These are phyloP conservation scores for Chaetomium cochliodes DNA, from an alignment of 495 filamentous ascomycete genomes.

Conservation along the genomic window DNA sequence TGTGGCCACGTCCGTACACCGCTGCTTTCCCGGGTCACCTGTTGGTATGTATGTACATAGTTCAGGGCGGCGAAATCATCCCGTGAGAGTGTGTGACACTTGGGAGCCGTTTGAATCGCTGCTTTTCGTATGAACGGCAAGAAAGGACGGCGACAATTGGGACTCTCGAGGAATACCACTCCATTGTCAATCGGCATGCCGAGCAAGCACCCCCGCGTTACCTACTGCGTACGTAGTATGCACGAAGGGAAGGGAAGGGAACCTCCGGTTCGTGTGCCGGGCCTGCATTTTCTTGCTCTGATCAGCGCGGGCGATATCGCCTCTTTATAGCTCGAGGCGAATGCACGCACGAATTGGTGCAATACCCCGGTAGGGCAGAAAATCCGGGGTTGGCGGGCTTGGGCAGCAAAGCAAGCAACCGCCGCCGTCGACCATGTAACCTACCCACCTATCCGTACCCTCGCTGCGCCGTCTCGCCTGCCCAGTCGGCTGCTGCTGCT, in stretches of 20 bases:
- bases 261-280: background rate
- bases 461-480: no score
- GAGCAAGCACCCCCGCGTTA: background rate
- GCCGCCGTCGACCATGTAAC: background rate
- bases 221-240: background rate
- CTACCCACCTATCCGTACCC: no score
- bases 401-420: constrained; percentile 17
- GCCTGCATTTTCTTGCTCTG: background rate
- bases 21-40: constrained; percentile 22
- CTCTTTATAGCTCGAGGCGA: constrained; percentile 11
- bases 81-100: constrained; percentile 5
- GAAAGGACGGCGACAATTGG: background rate
- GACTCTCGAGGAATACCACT: background rate
- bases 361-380: constrained; percentile 5
- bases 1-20: constrained; percentile 18
- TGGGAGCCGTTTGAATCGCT: background rate
- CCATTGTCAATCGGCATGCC: background rate
- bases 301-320: constrained; percentile 8
- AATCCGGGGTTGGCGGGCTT: constrained; percentile 16
- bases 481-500: no score
- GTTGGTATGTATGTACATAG: background rate
- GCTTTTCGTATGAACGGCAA: constrained; percentile 2
- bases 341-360: constrained; percentile 1
- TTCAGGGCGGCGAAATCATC: background rate
- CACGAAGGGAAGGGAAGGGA: constrained; percentile 11